Evolutionary conservation across 805 yeast species (phyloP).

Genomic region (Scheffersomyces amazonensis): DNA sequence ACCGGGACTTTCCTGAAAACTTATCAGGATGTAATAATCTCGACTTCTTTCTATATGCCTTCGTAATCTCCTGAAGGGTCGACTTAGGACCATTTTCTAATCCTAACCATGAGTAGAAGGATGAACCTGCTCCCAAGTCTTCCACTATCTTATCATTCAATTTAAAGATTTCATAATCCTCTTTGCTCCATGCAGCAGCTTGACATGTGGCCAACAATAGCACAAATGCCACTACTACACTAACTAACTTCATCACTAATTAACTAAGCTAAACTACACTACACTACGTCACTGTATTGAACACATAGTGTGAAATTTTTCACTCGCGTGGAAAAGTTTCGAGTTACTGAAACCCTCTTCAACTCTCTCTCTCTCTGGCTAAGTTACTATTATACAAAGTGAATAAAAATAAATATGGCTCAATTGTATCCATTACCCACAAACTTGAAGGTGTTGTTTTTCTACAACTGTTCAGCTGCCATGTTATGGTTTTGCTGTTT

Average conservation of each 20-base stretch:
- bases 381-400: no score
- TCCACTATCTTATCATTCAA: constrained; percentile 60
- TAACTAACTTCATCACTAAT: not conserved
- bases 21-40: constrained; percentile 87
- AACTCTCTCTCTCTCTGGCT: no score
- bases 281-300: no score
- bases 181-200: constrained; percentile 52
- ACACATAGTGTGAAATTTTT: no score
- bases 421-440: constrained; percentile 35
- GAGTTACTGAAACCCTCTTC: no score
- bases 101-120: constrained; percentile 69
- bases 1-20: constrained; percentile 20
- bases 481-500: constrained; percentile 49
- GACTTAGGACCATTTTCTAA: constrained; percentile 46
- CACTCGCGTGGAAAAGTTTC: no score
- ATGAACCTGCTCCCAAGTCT: constrained; percentile 59
- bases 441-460: constrained; percentile 28
- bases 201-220: constrained; percentile 9
- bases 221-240: not conserved
- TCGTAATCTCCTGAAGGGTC: constrained; percentile 51
- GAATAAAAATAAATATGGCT: no score
- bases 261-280: no score
- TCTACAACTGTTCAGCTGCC: constrained; percentile 30
- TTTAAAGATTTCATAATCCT: constrained; percentile 79
- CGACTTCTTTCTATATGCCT: constrained; percentile 69